Conservation (phyloP, 257 asterid genomes). For the Salvia miltiorrhiza region DNA sequence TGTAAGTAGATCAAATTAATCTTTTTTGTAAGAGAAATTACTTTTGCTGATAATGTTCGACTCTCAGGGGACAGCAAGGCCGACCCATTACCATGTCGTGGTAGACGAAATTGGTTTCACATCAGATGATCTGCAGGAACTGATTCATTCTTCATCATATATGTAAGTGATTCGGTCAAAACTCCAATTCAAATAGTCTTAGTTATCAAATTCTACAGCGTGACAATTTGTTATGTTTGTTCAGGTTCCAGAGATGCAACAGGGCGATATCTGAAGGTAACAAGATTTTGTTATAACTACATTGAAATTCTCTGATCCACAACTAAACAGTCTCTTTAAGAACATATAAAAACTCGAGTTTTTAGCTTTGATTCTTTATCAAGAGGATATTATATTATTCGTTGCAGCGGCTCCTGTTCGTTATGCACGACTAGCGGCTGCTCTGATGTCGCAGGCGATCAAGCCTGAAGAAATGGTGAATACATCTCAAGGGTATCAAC, state of each 20-base stretch:
- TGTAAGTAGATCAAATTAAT: constrained; percentile 8
- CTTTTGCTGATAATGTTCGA: not conserved
- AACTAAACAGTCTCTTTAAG: not conserved
- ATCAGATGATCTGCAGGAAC: constrained; percentile 42
- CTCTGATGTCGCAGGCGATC: constrained; percentile 29
- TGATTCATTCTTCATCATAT: constrained; percentile 40
- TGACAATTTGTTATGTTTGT: not conserved
- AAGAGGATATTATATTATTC: not conserved
- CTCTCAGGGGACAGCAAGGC: constrained; percentile 49
- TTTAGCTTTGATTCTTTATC: not conserved
- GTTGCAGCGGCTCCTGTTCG: constrained; percentile 48
- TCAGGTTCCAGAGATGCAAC: constrained; percentile 51
- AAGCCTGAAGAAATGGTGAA: constrained; percentile 20
- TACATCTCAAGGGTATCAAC: constrained; percentile 20
- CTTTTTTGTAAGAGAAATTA: not conserved
- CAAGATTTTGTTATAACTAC: too few relatives aligned
- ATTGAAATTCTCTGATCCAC: too few relatives aligned
- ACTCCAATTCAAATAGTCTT: not conserved
- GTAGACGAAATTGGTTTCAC: constrained; percentile 48
- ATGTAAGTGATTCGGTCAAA: constrained; percentile 27
- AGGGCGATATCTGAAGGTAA: constrained; percentile 51
- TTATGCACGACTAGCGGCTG: constrained; percentile 45
- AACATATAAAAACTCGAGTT: not conserved
- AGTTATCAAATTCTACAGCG: not conserved
- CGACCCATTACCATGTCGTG: constrained; percentile 47